Percentiles rank a stretch among this genome's conserved stretches.
Evolutionary conservation across 148 eudicot species (phyloP).

Genomic region (Selenicereus undatus): DNA sequence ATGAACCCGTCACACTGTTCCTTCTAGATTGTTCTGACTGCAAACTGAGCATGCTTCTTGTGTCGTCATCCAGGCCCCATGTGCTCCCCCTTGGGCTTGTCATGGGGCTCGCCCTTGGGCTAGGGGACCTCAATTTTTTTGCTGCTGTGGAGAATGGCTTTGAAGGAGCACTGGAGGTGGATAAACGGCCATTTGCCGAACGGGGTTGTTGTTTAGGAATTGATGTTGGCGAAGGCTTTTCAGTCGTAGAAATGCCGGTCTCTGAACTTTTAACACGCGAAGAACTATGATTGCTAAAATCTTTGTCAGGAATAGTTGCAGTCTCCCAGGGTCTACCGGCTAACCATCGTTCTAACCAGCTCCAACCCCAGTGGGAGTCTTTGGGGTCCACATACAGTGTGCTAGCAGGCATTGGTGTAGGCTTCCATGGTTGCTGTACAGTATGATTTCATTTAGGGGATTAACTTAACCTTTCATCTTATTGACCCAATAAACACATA

Average conservation of each 20-base stretch:
- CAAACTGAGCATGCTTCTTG: slow-evolving; percentile 44
- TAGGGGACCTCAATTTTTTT: slow-evolving; percentile 43
- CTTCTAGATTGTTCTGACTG: slow-evolving; percentile 57
- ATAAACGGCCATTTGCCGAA: slow-evolving; percentile 32
- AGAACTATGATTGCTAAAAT: slow-evolving; percentile 34
- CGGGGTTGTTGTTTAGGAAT: slow-evolving; percentile 31
- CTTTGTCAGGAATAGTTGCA: slow-evolving; percentile 39
- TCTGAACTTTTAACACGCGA: slow-evolving; percentile 35
- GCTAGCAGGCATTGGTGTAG: slow-evolving; percentile 51
- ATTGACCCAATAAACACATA: background rate
- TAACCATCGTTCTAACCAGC: slow-evolving; percentile 96
- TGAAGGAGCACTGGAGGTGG: slow-evolving; percentile 48
- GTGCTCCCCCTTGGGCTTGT: slow-evolving; percentile 33
- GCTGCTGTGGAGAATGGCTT: slow-evolving; percentile 13
- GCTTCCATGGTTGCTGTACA: slow-evolving; percentile 87
- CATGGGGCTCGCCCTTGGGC: slow-evolving; percentile 41
- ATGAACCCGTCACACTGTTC: slow-evolving; percentile 59
- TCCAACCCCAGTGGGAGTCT: slow-evolving; percentile 95
- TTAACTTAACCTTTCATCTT: background rate
- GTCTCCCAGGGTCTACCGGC: slow-evolving; percentile 76
- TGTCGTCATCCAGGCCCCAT: slow-evolving; percentile 54
- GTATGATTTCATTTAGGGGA: slow-evolving; percentile 19
- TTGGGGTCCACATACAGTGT: slow-evolving; percentile 73
- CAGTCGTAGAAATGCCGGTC: slow-evolving; percentile 7
- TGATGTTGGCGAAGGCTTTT: slow-evolving; percentile 40